These are phyloP conservation scores for Martensiomyces pterosporus DNA, from an alignment of 192 early-diverging fungal species.

Conservation along the genomic window DNA sequence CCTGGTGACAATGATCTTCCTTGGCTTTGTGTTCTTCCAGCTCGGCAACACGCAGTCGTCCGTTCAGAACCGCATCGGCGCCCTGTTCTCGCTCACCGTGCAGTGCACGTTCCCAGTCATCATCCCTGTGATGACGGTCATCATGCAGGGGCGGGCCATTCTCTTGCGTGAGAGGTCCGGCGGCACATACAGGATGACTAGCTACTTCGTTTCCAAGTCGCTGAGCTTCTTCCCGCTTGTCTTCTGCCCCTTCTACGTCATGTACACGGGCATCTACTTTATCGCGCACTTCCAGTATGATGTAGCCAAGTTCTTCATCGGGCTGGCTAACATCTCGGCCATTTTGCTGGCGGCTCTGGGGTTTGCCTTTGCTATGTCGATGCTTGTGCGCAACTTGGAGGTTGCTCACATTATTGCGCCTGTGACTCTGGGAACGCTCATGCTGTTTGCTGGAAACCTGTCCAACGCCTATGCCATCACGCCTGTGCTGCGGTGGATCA, in stretches of 20 bases:
- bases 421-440: constrained; percentile 17
- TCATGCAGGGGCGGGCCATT: constrained; percentile 46
- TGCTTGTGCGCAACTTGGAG: constrained; percentile 25
- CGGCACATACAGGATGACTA: constrained; percentile 57
- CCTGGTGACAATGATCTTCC: constrained; percentile 37
- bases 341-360: constrained; percentile 26
- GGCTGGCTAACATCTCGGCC: constrained; percentile 15
- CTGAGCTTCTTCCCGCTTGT: constrained; percentile 47
- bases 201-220: constrained; percentile 59
- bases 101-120: constrained; percentile 52
- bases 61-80: constrained; percentile 50
- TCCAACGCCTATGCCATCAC: constrained; percentile 32
- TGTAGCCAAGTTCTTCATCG: constrained; percentile 31
- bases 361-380: constrained; percentile 27
- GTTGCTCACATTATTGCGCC: constrained; percentile 33
- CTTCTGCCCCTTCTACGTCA: constrained; percentile 12
- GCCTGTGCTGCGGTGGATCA: constrained; percentile 46
- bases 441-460: constrained; percentile 44
- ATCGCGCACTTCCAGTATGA: constrained; percentile 31
- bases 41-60: constrained; percentile 29
- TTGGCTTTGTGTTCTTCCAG: constrained; percentile 56
- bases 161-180: constrained; percentile 58
- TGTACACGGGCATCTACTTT: constrained; percentile 29
- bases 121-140: constrained; percentile 47
- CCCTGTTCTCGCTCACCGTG: constrained; percentile 39